These are phyloP conservation scores for Venturia nashicola DNA, from an alignment of 2,329 filamentous ascomycete species.

Conservation along the genomic window DNA sequence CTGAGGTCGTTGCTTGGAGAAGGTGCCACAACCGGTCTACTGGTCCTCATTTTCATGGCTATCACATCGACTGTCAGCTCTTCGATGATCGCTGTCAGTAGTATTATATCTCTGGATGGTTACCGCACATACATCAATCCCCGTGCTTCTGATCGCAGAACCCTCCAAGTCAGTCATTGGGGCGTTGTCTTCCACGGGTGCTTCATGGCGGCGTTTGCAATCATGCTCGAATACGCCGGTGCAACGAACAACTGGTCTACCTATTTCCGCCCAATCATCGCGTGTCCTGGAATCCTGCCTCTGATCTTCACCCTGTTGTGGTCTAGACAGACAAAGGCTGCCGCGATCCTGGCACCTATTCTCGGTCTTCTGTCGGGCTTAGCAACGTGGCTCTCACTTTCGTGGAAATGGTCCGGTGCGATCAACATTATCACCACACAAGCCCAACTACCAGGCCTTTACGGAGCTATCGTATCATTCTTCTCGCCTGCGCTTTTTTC, in stretches of 20 bases:
- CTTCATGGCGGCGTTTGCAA: slow-evolving; percentile 66
- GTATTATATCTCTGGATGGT: slow-evolving; percentile 78
- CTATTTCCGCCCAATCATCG: slow-evolving; percentile 28
- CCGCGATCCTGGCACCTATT: slow-evolving; percentile 33
- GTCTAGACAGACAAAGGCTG: slow-evolving; percentile 33
- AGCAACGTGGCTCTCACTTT: slow-evolving; percentile 29
- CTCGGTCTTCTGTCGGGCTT: slow-evolving; percentile 32
- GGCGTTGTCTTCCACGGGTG: slow-evolving; percentile 63
- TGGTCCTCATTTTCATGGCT: slow-evolving; percentile 75
- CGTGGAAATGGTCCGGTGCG: not conserved
- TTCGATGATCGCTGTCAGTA: slow-evolving; percentile 62
- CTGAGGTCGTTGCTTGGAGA: slow-evolving; percentile 72
- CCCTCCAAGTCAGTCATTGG: slow-evolving; percentile 69
- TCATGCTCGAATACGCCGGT: slow-evolving; percentile 50
- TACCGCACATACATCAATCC: slow-evolving; percentile 83
- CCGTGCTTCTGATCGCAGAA: slow-evolving; percentile 55
- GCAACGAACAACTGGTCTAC: slow-evolving; percentile 29
- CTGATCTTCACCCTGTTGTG: slow-evolving; percentile 32
- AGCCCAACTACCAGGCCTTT: slow-evolving; percentile 12
- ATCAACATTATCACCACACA: not conserved
- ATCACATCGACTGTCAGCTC: slow-evolving; percentile 28
- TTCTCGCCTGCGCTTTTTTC: slow-evolving; percentile 36
- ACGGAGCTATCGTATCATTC: slow-evolving; percentile 32
- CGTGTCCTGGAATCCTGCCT: slow-evolving; percentile 33
- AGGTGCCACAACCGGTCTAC: slow-evolving; percentile 65